Evolutionary conservation across 2,329 filamentous ascomycete species (phyloP), one percentile per base, ranked within the genome.

Genomic region (Achaetomium macrosporum): DNA sequence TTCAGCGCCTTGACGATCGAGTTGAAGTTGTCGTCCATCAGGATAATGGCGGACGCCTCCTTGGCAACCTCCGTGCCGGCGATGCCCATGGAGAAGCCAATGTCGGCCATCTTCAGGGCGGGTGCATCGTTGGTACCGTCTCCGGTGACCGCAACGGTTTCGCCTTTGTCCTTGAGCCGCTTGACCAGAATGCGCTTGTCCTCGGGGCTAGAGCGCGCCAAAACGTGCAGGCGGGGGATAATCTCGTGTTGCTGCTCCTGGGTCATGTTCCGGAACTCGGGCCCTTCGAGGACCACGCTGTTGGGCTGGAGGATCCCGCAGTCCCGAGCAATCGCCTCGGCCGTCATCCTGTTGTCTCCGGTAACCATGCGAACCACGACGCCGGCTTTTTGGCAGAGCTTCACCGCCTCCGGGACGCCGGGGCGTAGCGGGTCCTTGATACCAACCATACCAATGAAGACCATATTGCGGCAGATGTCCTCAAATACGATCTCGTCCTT

Each of bases 21-120:
- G 29, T 83, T 79, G 69, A 92, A 92, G 71, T 91, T 91, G 69
- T 92, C 88, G 65, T 91, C 88, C 87, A 91, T 90, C 13, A 92
- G 75, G 61, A 92, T 90, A 56, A 92, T 92, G 36, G 87, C 85
- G 8, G 88, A 91, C 1, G 88, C 88, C 69, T 92, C 87, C 69
- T 91, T 91, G 42, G 88, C 88, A 37, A 92, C 87, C 67, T 91
- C 88, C 0, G 88, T 91, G 56, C 88, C 88, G 13, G 87, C 79
- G 49, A 91, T 88, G 60, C 88, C 88, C 88, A 92, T 92, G 16
- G 87, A 89, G 69, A 92, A 91, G 25, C 88, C 88, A 45, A 92
- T 85, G 64, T 92, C 87, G 7, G 88, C 88, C 63, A 84, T 84
- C 70, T 88, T 90, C 45, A 92, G 76, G 46, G 88, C 88, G 25